A percentile compares a stretch with the other conserved stretches of the same genome.
phyloP scores from a whole-genome alignment of 2,329 filamentous ascomycete genomes.

The Chrysosphaeria jannelii region DNA sequence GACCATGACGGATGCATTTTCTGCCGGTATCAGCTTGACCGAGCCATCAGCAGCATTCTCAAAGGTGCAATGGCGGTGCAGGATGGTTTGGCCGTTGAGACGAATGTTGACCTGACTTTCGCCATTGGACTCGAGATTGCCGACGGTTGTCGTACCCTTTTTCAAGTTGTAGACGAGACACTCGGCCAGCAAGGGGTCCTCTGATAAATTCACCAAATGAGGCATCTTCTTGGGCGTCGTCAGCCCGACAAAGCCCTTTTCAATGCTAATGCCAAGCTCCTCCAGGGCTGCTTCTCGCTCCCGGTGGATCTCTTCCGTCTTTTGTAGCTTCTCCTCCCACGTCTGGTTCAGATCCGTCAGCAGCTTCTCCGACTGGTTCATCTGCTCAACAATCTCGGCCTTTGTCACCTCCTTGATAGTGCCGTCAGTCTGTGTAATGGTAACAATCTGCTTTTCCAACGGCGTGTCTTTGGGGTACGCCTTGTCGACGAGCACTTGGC shows the following conservation, averaged over 20 bases:
- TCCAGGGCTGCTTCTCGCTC: slow-evolving; percentile 85
- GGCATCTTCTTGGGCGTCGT: slow-evolving; percentile 98
- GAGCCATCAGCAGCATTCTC: slow-evolving; percentile 66
- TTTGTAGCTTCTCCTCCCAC: slow-evolving; percentile 87
- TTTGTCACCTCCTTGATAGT: slow-evolving; percentile 86
- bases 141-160: slow-evolving; percentile 75
- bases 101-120: slow-evolving; percentile 59
- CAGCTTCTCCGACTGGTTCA: slow-evolving; percentile 88
- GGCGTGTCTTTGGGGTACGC: slow-evolving; percentile 82
- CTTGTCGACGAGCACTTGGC: slow-evolving; percentile 40
- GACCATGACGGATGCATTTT: slow-evolving; percentile 93
- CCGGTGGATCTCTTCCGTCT: slow-evolving; percentile 93
- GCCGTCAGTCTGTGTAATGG: slow-evolving; percentile 65
- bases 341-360: slow-evolving; percentile 92
- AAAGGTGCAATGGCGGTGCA: slow-evolving; percentile 78
- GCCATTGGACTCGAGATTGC: slow-evolving; percentile 65
- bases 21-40: slow-evolving; percentile 68
- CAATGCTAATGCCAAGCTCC: slow-evolving; percentile 92
- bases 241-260: slow-evolving; percentile 87
- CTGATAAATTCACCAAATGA: slow-evolving; percentile 91
- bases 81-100: slow-evolving; percentile 74
- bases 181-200: slow-evolving; percentile 75
- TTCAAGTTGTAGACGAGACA: slow-evolving; percentile 97
- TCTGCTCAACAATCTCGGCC: slow-evolving; percentile 87
- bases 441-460: slow-evolving; percentile 84